Evolutionary conservation across 192 early-diverging fungal species (phyloP), one percentile per base, ranked within the genome.

Genomic region (Endogone sp.): DNA sequence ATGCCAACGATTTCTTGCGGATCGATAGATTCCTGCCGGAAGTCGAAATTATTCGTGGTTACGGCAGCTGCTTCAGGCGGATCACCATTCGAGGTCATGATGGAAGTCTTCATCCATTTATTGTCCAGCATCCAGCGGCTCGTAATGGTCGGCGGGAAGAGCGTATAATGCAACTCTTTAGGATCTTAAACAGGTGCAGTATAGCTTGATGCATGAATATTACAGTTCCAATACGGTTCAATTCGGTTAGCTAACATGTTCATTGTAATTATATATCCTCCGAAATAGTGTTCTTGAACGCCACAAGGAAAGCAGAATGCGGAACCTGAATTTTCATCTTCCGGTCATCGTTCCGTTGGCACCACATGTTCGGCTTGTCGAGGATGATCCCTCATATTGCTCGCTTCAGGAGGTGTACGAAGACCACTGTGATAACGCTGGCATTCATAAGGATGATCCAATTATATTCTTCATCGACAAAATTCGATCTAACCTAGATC

Each of bases 11-110:
- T 73, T 96, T 98, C 84, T 83, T 98, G 49, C 84, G 92, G 20
- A 99, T 99, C 65, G 96, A 97, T 73, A 87, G 96, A 22, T 98
- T 98, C 81, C 76, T 92, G 75, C 93, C 97, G 1, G 91, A 93
- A 59, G 91, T 99, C n/a, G 90, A 91, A 56, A 75, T 96, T 23
- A 80, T 95, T 62, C 81, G 95, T 32, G 86, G 90, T 58, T 86
- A 91, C 73, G 84, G 84, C 23, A 86, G 83, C 54, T 94, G 91
- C 37, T 83, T 86, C 63, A 85, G 96, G 24, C 81, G 92, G 30
- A 63, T 98, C 69, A 90, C 91, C 0, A 94, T 99, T 63, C 88
- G 93, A 16, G 97, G 95, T 22, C 90, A 94, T 67, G 93, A 98
- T 71, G 97, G 97, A 61, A 91, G 85, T 67, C 71, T 93, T 30